Percentiles rank a stretch among this genome's conserved stretches.
Evolutionary conservation across 805 yeast species (phyloP).

Genomic region (Candida maris): DNA sequence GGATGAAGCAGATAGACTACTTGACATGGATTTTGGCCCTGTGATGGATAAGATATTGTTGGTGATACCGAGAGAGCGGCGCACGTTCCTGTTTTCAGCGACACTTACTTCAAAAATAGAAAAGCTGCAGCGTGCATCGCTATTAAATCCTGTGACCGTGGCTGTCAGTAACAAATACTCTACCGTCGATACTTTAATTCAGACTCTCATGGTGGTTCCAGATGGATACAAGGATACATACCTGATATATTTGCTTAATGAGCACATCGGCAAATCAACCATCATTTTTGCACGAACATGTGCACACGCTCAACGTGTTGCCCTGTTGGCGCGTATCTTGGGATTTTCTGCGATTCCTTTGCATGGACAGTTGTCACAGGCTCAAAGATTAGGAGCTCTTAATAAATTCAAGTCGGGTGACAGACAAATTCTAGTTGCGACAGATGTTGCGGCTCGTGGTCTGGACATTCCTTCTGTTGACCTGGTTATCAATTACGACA

Average conservation of each 20-base stretch:
- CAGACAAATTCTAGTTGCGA: conserved; percentile 67
- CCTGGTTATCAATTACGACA: conserved; percentile 84
- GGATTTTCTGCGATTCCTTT: conserved; percentile 90
- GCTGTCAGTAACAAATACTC: conserved; percentile 86
- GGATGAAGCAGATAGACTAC: conserved; percentile 95
- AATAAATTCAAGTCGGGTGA: conserved; percentile 75
- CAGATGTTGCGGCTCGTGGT: conserved; percentile 96
- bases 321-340: conserved; percentile 70
- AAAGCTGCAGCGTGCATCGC: conserved; percentile 89
- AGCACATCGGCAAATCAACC: conserved; percentile 76
- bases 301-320: conserved; percentile 90
- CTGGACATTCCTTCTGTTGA: conserved; percentile 92
- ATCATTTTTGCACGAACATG: conserved; percentile 92
- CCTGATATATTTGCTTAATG: conserved; percentile 77
- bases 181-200: conserved; percentile 91
- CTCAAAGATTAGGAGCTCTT: conserved; percentile 78
- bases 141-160: conserved; percentile 82
- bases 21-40: conserved; percentile 96
- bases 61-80: conserved; percentile 79
- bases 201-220: conserved; percentile 84
- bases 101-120: conserved; percentile 96
- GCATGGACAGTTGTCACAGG: conserved; percentile 87
- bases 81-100: conserved; percentile 89
- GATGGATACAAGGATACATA: conserved; percentile 90
- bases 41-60: conserved; percentile 82